Evolutionary conservation across 768 basidiomycete genomes (phyloP).

Genomic region (Mycena rebaudengoi): DNA sequence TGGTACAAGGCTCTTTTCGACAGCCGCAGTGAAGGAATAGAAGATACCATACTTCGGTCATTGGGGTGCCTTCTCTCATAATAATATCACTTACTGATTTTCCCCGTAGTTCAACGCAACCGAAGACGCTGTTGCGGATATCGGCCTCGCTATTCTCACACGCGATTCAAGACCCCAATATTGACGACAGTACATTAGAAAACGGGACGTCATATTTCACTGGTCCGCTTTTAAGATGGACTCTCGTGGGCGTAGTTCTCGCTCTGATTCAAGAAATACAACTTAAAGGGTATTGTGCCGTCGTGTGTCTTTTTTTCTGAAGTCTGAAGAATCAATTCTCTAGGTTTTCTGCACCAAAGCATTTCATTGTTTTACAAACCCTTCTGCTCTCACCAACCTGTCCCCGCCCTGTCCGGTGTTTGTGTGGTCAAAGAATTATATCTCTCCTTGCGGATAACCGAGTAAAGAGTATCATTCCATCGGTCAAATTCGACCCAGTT

Average conservation of each 20-base stretch:
- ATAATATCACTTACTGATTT: not conserved
- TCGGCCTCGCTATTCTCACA: constrained; percentile 72
- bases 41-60: constrained; percentile 78
- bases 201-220: constrained; percentile 85
- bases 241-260: constrained; percentile 76
- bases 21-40: constrained; percentile 80
- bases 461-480: constrained; percentile 32
- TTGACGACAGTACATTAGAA: constrained; percentile 72
- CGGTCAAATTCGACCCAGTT: constrained; percentile 1
- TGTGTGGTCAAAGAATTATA: constrained; percentile 68
- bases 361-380: constrained; percentile 72
- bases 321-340: not conserved
- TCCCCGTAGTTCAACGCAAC: constrained; percentile 68
- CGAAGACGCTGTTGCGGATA: constrained; percentile 71
- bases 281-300: constrained; percentile 56
- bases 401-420: constrained; percentile 69
- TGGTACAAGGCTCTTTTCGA: constrained; percentile 88
- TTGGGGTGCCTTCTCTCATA: not conserved
- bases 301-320: not conserved
- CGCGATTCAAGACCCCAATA: constrained; percentile 65
- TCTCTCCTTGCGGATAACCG: constrained; percentile 49
- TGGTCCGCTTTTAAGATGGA: constrained; percentile 80
- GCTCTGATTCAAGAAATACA: constrained; percentile 69
- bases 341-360: constrained; percentile 59
- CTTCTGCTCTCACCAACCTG: constrained; percentile 71